A percentile compares a stretch with the other conserved stretches of the same genome.
Conservation (phyloP, 2,329 filamentous ascomycete genomes). For the Monilinia fructigena region DNA sequence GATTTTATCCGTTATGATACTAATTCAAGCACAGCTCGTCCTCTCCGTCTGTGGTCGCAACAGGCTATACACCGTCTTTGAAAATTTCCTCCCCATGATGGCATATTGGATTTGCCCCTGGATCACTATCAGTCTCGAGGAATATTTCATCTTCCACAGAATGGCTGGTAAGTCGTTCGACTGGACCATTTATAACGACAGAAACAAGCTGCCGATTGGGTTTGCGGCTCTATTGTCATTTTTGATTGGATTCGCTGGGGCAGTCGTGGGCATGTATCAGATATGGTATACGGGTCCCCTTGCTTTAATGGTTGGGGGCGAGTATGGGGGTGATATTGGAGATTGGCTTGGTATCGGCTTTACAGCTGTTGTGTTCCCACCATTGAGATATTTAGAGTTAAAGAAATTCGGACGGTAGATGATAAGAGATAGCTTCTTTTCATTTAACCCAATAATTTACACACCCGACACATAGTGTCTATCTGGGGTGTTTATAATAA, state of each 20-base stretch:
- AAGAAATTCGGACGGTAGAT: constrained; percentile 46
- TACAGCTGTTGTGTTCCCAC: constrained; percentile 48
- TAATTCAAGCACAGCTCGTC: constrained; percentile 13
- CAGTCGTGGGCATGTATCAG: constrained; percentile 67
- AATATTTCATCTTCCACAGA: constrained; percentile 66
- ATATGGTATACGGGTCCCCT: constrained; percentile 66
- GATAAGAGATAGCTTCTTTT: constrained; percentile 32
- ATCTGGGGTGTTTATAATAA: not conserved
- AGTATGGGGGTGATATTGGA: constrained; percentile 50
- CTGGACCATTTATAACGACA: constrained; percentile 55
- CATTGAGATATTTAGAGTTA: constrained; percentile 50
- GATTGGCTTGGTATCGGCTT: constrained; percentile 54
- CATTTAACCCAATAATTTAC: not conserved
- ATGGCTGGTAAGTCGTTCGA: constrained; percentile 55
- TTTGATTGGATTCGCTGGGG: constrained; percentile 59
- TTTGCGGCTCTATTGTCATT: constrained; percentile 63
- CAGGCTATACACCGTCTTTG: constrained; percentile 31
- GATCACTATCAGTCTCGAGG: constrained; percentile 54
- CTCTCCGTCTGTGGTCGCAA: constrained; percentile 28
- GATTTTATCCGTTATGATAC: not conserved
- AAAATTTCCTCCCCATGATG: constrained; percentile 57
- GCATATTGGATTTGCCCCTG: constrained; percentile 59
- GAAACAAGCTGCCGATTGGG: constrained; percentile 56
- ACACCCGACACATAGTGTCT: not conserved
- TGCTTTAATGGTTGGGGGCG: constrained; percentile 53